Conservation (phyloP, 2,329 filamentous ascomycete species). For the Chrysoporthe cubensis region DNA sequence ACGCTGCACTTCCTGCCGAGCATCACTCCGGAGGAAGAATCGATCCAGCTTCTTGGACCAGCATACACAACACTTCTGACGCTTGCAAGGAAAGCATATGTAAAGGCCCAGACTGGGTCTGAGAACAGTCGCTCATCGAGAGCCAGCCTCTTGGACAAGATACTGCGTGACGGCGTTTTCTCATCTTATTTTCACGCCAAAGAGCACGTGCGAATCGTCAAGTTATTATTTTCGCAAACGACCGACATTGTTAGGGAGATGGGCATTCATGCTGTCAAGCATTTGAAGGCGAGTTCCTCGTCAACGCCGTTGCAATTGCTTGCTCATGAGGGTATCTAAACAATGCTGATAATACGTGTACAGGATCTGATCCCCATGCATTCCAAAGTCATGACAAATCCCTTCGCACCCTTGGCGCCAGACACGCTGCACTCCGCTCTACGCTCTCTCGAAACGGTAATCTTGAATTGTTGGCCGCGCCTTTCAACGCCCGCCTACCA, state of each 20-base stretch:
- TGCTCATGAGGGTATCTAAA: conserved; percentile 9
- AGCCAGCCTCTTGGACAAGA: conserved; percentile 53
- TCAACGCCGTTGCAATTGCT: conserved; percentile 28
- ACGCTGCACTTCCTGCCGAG: conserved; percentile 77
- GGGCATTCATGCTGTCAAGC: conserved; percentile 66
- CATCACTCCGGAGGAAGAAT: conserved; percentile 75
- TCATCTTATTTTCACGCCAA: conserved; percentile 60
- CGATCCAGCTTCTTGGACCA: conserved; percentile 62
- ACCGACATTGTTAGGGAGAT: conserved; percentile 56
- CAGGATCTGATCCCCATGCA: conserved; percentile 71
- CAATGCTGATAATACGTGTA: conserved; percentile 21
- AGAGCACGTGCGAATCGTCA: conserved; percentile 60
- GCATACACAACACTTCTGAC: conserved; percentile 70
- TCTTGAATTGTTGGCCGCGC: conserved; percentile 72
- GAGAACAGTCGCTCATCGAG: conserved; percentile 32
- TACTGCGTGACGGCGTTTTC: conserved; percentile 61
- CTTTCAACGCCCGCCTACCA: conserved; percentile 59
- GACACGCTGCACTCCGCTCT: conserved; percentile 57
- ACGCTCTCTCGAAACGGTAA: conserved; percentile 57
- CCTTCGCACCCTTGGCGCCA: conserved; percentile 63
- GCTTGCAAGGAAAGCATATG: conserved; percentile 52
- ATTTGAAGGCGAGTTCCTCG: conserved; percentile 61
- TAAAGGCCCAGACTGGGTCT: conserved; percentile 17
- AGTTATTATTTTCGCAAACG: conserved; percentile 58
- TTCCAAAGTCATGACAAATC: conserved; percentile 67